Evolutionary conservation across 805 yeast genomes (phyloP).

Genomic region (Candida sphagnicola): DNA sequence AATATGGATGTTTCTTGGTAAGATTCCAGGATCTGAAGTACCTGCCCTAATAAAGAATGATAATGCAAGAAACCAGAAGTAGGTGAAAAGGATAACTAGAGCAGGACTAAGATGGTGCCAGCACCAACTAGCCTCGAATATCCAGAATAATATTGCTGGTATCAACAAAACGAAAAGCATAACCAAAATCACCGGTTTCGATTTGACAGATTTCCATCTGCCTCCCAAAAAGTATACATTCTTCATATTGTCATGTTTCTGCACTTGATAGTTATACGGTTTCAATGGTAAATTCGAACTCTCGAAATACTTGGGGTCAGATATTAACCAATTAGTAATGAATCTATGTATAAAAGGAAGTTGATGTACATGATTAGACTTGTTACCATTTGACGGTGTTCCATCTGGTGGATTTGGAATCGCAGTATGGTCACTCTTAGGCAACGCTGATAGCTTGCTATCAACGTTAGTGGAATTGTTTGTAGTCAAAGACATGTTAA

Average conservation of each 20-base stretch:
- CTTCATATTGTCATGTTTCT: slow-evolving; percentile 26
- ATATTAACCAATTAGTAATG: slow-evolving; percentile 25
- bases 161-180: slow-evolving; percentile 31
- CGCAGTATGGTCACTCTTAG: neutral
- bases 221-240: slow-evolving; percentile 65
- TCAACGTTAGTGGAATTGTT: neutral
- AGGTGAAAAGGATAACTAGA: slow-evolving; percentile 51
- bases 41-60: slow-evolving; percentile 46
- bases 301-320: slow-evolving; percentile 18
- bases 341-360: slow-evolving; percentile 12
- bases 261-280: slow-evolving; percentile 39
- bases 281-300: slow-evolving; percentile 6
- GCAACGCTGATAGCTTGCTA: neutral
- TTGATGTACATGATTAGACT: too few species aligned
- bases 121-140: slow-evolving; percentile 44
- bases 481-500: neutral
- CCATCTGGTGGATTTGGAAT: too few species aligned
- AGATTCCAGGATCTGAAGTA: slow-evolving; percentile 63
- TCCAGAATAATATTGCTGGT: slow-evolving; percentile 52
- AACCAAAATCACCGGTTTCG: slow-evolving; percentile 36
- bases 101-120: slow-evolving; percentile 59
- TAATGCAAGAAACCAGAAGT: slow-evolving; percentile 52
- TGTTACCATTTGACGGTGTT: too few species aligned
- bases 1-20: slow-evolving; percentile 65
- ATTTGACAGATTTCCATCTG: slow-evolving; percentile 43